Conservation (phyloP, 768 basidiomycete genomes). For the Nevesoporus exiguus region DNA sequence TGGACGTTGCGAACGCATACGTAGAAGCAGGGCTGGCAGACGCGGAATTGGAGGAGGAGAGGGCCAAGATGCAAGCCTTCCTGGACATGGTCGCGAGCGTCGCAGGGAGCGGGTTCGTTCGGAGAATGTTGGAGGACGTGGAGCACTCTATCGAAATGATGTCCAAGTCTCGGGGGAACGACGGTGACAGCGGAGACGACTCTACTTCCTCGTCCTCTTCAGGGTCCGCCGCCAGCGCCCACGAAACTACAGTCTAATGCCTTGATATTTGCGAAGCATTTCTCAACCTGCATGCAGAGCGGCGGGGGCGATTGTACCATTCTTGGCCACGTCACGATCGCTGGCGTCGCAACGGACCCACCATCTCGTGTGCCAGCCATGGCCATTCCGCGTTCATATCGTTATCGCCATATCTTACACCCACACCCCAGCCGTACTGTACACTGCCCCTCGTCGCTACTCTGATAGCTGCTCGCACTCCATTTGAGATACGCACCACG, state of each 20-base stretch:
- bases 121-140: conserved; percentile 23
- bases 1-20: conserved; percentile 22
- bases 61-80: conserved; percentile 22
- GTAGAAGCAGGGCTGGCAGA: conserved; percentile 28
- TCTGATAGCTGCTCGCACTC: neutral
- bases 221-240: neutral
- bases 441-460: neutral
- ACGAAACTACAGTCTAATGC: neutral
- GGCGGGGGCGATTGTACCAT: neutral
- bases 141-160: conserved; percentile 12
- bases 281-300: neutral
- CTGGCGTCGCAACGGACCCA: neutral
- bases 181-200: neutral
- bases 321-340: neutral
- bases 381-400: neutral
- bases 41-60: conserved; percentile 24
- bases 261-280: neutral
- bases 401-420: neutral
- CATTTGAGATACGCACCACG: neutral
- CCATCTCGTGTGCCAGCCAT: neutral
- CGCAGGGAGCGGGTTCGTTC: conserved; percentile 29
- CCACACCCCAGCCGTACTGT: neutral
- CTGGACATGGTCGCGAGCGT: conserved; percentile 20
- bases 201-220: conserved; percentile 3
- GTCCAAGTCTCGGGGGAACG: conserved; percentile 6